A percentile compares a stretch with the other conserved stretches of the same genome.
Conservation (phyloP, 306 rosid species). For the Parietaria judaica region DNA sequence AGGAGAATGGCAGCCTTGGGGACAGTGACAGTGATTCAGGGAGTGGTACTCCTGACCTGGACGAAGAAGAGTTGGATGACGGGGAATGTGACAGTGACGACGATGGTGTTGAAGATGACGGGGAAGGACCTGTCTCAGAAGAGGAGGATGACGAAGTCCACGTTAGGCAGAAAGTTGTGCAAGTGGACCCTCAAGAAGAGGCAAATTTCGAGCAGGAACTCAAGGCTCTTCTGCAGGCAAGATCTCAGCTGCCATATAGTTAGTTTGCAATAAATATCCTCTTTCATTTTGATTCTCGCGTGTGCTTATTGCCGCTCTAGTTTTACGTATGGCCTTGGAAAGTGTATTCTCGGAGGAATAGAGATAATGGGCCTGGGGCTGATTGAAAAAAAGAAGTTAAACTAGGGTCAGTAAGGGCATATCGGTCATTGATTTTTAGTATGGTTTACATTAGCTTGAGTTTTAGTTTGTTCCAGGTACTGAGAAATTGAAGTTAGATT, state of each 20-base stretch:
- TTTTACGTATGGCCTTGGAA: not conserved
- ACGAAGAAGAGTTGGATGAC: conserved; percentile 73
- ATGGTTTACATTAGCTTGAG: too few relatives aligned
- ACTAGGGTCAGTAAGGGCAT: too few relatives aligned
- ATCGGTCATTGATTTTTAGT: too few relatives aligned
- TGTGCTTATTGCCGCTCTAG: not conserved
- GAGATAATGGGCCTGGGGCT: too few relatives aligned
- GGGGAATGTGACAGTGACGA: conserved; percentile 79
- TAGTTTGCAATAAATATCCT: conserved; percentile 9
- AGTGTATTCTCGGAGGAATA: too few relatives aligned
- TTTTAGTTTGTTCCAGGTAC: too few relatives aligned
- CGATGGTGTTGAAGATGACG: conserved; percentile 68
- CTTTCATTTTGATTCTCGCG: not conserved
- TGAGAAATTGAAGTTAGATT: too few relatives aligned
- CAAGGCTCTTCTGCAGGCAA: conserved; percentile 87
- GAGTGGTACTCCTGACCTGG: conserved; percentile 65
- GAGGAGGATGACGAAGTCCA: conserved; percentile 92
- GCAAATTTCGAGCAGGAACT: conserved; percentile 88
- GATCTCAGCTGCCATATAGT: conserved; percentile 16
- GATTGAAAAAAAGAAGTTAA: too few relatives aligned
- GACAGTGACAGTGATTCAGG: conserved; percentile 81
- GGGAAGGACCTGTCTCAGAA: conserved; percentile 75
- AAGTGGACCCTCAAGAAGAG: conserved; percentile 89
- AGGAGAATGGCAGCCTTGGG: conserved; percentile 49
- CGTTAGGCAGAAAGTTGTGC: conserved; percentile 75